A percentile compares a stretch with the other conserved stretches of the same genome.
phyloP scores from a whole-genome alignment of 2,329 filamentous ascomycete genomes.

The Fusarium nisikadoi region DNA sequence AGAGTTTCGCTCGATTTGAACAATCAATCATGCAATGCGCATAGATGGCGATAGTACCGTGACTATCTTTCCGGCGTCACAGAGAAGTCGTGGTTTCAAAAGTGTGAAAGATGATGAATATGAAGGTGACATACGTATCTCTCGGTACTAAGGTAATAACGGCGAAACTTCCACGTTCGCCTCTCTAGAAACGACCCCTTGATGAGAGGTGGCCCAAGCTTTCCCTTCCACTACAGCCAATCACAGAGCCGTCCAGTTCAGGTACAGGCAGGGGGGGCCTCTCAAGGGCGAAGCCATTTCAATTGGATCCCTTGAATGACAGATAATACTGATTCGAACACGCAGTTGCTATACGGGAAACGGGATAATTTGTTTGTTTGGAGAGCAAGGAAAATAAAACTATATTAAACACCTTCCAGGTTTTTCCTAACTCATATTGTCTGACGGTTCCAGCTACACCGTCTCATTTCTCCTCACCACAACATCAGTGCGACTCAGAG shows the following conservation, averaged over 20 bases:
- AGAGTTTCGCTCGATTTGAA: neutral
- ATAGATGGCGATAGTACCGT: neutral
- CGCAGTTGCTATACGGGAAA: neutral
- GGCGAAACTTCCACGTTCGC: constrained; percentile 48
- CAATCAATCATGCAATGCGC: neutral
- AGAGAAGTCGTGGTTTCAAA: constrained; percentile 3
- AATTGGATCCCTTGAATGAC: neutral
- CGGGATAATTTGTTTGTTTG: neutral
- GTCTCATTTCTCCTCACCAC: neutral
- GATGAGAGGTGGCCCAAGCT: constrained; percentile 42
- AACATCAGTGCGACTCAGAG: neutral
- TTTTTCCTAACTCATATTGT: neutral
- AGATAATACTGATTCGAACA: neutral
- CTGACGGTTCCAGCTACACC: neutral
- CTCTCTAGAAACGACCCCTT: constrained; percentile 42
- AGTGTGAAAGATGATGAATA: constrained; percentile 20
- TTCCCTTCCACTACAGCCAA: constrained; percentile 34
- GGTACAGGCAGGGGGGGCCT: neutral
- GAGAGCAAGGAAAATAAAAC: neutral
- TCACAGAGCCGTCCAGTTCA: constrained; percentile 22
- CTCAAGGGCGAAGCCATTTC: neutral
- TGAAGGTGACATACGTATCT: constrained; percentile 46
- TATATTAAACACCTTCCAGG: neutral
- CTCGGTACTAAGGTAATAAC: neutral
- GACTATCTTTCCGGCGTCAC: neutral